These are phyloP conservation scores for Aegle marmelos DNA, from an alignment of 345 rosid species.

Conservation along the genomic window DNA sequence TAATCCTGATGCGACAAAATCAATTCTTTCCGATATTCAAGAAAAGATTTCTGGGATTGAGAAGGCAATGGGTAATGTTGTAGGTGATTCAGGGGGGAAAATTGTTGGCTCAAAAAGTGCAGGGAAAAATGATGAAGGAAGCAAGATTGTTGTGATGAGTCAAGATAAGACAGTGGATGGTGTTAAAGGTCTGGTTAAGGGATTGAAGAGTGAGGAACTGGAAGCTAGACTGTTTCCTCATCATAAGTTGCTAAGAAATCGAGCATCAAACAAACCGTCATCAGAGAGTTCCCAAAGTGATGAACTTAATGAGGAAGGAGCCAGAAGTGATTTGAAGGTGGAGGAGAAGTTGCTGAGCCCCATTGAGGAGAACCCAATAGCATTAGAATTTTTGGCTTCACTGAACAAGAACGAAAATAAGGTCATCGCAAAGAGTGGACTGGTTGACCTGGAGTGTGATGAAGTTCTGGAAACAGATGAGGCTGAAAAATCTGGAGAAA, in stretches of 20 bases:
- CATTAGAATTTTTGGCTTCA: slow-evolving; percentile 59
- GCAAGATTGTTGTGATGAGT: slow-evolving; percentile 24
- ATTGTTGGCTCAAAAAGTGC: slow-evolving; percentile 13
- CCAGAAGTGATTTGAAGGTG: slow-evolving; percentile 23
- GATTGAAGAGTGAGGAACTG: slow-evolving; percentile 58
- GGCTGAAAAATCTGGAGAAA: slow-evolving; percentile 37
- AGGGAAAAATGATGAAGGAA: slow-evolving; percentile 24
- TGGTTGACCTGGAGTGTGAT: slow-evolving; percentile 25
- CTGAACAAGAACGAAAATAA: slow-evolving; percentile 39
- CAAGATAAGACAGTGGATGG: slow-evolving; percentile 27
- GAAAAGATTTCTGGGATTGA: slow-evolving; percentile 90
- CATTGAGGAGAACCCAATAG: slow-evolving; percentile 50
- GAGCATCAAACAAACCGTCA: slow-evolving; percentile 41
- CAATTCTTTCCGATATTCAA: slow-evolving; percentile 72
- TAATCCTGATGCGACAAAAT: slow-evolving; percentile 73
- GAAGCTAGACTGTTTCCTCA: slow-evolving; percentile 98
- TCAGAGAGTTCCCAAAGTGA: slow-evolving; percentile 27
- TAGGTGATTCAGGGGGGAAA: slow-evolving; percentile 36
- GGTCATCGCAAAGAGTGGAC: slow-evolving; percentile 19
- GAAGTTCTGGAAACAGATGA: slow-evolving; percentile 63
- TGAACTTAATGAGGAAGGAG: slow-evolving; percentile 18
- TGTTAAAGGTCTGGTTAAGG: slow-evolving; percentile 48
- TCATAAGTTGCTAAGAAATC: slow-evolving; percentile 73
- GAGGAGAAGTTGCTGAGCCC: slow-evolving; percentile 42
- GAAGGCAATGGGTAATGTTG: slow-evolving; percentile 60